Evolutionary conservation across 2,329 filamentous ascomycete species (phyloP), one percentile per base, ranked within the genome.

Genomic region (Leptographium flavum): DNA sequence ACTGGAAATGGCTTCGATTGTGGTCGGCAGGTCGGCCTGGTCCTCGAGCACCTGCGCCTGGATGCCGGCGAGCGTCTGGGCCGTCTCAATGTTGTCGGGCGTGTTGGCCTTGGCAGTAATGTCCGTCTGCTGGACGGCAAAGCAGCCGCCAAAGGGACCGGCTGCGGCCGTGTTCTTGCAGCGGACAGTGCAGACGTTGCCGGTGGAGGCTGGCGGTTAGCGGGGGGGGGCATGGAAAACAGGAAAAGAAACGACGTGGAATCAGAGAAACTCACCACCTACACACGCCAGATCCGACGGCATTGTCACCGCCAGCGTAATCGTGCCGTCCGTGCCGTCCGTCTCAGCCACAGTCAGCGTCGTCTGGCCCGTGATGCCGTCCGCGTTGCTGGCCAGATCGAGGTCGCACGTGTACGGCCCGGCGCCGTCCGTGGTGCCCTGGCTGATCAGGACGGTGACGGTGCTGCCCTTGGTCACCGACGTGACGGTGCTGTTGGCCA

Each of bases 111-210:
- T 66, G 41, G 65, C 47, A 0, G 57, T 53, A 17, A 55, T 53
- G 50, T 76, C 73, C 22, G 61, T 60, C 53, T 79, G 74, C 57
- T 76, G 67, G 21, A 77, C 64, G 4, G 73, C 61, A 55, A 77
- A 71, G 57, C 74, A 78, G 42, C 73, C 51, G 25, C 57, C 57
- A 46, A 76, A 77, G 5, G 68, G 58, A 3, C 72, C 70, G 46
- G 68, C 69, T 2, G 45, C 13, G n/a, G 41, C 45, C 8, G n/a
- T 31, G 61, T 78, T 78, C n/a, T 71, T 64, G 63, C 74, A 78
- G 27, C 74, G 68, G 19, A 78, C 64, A 1, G 73, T 76, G 63
- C 72, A 75, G 25, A 76, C 54, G 43, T 74, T 70, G 37, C 76
- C 76, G 2, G 73, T 74, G 0, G 74, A 74, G 5, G 61, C 68